Conservation (phyloP, 129 eudicot genomes). For the Pulicaria dysenterica region DNA sequence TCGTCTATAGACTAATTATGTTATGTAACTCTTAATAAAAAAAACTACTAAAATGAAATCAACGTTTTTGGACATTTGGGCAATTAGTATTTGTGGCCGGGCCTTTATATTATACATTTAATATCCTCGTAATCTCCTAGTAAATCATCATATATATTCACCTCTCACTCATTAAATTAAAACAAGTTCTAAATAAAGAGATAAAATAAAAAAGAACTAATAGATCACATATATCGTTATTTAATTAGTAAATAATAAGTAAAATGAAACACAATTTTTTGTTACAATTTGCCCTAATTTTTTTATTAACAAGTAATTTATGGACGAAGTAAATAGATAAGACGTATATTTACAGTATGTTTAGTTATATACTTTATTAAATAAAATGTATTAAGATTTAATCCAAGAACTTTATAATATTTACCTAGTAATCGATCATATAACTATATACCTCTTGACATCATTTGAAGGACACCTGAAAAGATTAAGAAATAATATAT, state of each 20-base stretch:
- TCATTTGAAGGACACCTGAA: slow-evolving; percentile 36
- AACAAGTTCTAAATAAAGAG: neutral
- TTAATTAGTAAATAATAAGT: no score
- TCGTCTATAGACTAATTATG: neutral
- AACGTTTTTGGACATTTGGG: slow-evolving; percentile 11
- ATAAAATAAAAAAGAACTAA: no score
- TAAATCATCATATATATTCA: neutral
- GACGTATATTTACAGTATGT: neutral
- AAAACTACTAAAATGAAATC: slow-evolving; percentile 20
- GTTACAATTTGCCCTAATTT: neutral
- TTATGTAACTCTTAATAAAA: neutral
- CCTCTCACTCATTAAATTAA: neutral
- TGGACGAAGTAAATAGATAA: no score
- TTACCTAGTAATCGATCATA: no score
- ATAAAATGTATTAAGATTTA: neutral
- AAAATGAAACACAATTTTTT: no score
- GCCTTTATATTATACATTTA: neutral
- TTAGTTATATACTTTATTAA: neutral
- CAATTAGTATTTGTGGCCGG: slow-evolving; percentile 14
- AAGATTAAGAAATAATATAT: slow-evolving; percentile 17
- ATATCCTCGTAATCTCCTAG: neutral
- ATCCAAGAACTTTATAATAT: neutral
- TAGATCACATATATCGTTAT: no score
- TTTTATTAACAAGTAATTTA: neutral
- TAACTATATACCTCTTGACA: slow-evolving; percentile 24